phyloP scores from a whole-genome alignment of 2,329 filamentous ascomycete genomes.

The Cladophialophora psammophila region DNA sequence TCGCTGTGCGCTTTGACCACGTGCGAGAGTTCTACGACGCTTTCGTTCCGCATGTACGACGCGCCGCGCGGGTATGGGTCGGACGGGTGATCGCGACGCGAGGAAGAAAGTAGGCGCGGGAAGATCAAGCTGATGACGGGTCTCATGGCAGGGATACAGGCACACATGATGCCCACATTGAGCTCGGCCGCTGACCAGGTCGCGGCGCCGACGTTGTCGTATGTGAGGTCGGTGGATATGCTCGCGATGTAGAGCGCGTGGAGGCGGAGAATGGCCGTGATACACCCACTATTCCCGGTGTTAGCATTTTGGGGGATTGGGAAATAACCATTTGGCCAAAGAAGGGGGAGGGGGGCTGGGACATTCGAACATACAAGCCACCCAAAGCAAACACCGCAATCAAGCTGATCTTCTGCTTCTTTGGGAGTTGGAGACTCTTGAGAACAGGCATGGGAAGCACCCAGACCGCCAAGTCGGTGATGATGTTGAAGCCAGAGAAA shows the following conservation, averaged over 20 bases:
- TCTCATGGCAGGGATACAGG: slow-evolving; percentile 53
- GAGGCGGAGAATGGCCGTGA: slow-evolving; percentile 57
- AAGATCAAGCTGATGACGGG: slow-evolving; percentile 51
- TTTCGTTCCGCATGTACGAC: slow-evolving; percentile 24
- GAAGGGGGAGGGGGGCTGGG: not conserved
- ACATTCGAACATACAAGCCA: slow-evolving; percentile 48
- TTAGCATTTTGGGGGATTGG: slow-evolving; percentile 22
- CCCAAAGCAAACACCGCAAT: slow-evolving; percentile 60
- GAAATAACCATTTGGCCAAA: not conserved
- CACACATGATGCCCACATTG: slow-evolving; percentile 53
- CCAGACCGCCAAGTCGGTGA: slow-evolving; percentile 65
- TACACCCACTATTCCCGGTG: slow-evolving; percentile 45
- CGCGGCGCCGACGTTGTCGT: slow-evolving; percentile 51
- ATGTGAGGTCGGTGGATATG: slow-evolving; percentile 46
- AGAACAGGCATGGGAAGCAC: slow-evolving; percentile 60
- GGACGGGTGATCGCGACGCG: slow-evolving; percentile 20
- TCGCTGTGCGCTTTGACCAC: slow-evolving; percentile 23
- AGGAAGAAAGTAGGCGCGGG: slow-evolving; percentile 47
- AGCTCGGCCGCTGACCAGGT: slow-evolving; percentile 56
- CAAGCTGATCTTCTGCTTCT: slow-evolving; percentile 57
- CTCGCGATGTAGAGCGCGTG: slow-evolving; percentile 56
- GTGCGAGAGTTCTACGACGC: slow-evolving; percentile 27
- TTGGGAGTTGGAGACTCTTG: slow-evolving; percentile 55
- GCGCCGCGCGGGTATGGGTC: slow-evolving; percentile 22
- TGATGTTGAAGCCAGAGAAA: slow-evolving; percentile 66